Evolutionary conservation across 2,329 filamentous ascomycete species (phyloP).

Genomic region (Claviceps capensis): DNA sequence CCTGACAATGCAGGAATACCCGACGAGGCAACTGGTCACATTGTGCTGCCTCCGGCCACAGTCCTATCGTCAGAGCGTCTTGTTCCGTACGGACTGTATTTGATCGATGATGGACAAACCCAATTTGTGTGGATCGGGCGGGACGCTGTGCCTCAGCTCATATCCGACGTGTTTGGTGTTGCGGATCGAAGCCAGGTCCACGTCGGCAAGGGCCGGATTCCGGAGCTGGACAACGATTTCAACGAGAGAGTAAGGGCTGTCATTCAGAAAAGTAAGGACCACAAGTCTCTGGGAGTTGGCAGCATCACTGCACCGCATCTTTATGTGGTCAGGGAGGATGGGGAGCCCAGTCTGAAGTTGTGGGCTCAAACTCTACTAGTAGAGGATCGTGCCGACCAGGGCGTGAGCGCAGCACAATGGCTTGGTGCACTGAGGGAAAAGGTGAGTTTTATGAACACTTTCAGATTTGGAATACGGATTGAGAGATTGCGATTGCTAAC

Average conservation of each 20-base stretch:
- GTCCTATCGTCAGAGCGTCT: conserved; percentile 84
- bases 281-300: conserved; percentile 74
- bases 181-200: conserved; percentile 72
- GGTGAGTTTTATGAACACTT: conserved; percentile 34
- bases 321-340: conserved; percentile 89
- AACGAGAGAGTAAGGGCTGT: conserved; percentile 87
- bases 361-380: conserved; percentile 96
- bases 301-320: conserved; percentile 87
- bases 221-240: conserved; percentile 88
- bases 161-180: conserved; percentile 82
- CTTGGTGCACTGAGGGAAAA: conserved; percentile 87
- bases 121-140: conserved; percentile 96
- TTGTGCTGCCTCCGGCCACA: conserved; percentile 67
- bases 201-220: conserved; percentile 79
- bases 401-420: conserved; percentile 86
- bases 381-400: conserved; percentile 88
- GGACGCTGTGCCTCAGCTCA: conserved; percentile 78
- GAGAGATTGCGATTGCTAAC: not conserved
- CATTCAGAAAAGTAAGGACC: conserved; percentile 81
- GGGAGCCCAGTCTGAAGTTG: conserved; percentile 84
- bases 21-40: conserved; percentile 75
- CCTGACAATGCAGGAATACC: conserved; percentile 81
- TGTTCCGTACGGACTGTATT: conserved; percentile 79
- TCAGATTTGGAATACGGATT: not conserved
- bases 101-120: conserved; percentile 93